Evolutionary conservation across 345 rosid genomes (phyloP).

Genomic region (Euphorbia lathyris): DNA sequence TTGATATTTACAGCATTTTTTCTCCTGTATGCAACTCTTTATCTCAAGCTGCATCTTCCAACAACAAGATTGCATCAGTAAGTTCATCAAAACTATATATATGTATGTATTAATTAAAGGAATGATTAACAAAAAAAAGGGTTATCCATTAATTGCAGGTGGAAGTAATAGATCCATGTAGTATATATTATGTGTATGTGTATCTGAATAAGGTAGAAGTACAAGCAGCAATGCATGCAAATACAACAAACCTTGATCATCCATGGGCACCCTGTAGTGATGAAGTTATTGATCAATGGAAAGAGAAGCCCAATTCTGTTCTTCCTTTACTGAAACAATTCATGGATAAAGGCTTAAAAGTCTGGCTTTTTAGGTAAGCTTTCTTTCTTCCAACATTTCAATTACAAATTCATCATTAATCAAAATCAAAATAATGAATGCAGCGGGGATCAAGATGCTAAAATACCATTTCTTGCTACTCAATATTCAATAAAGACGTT

Average conservation of each 20-base stretch:
- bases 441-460: slow-evolving; percentile 84
- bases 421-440: slow-evolving; percentile 12
- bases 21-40: slow-evolving; percentile 50
- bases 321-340: slow-evolving; percentile 52
- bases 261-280: slow-evolving; percentile 73
- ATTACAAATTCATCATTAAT: too few relatives aligned
- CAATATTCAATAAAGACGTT: slow-evolving; percentile 53
- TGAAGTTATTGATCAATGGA: slow-evolving; percentile 40
- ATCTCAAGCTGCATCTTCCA: slow-evolving; percentile 47
- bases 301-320: slow-evolving; percentile 60
- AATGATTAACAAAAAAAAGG: too few relatives aligned
- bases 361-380: slow-evolving; percentile 66
- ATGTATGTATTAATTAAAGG: too few relatives aligned
- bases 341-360: slow-evolving; percentile 48
- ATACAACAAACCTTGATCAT: slow-evolving; percentile 54
- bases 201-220: slow-evolving; percentile 71
- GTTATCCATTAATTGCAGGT: too few relatives aligned
- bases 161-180: slow-evolving; percentile 51
- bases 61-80: slow-evolving; percentile 37
- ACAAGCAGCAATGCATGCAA: slow-evolving; percentile 79
- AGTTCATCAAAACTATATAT: slow-evolving; percentile 12
- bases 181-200: slow-evolving; percentile 50
- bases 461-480: slow-evolving; percentile 77
- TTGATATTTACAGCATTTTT: slow-evolving; percentile 69
- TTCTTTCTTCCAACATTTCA: too few relatives aligned